phyloP scores from a whole-genome alignment of 768 basidiomycete genomes.

The Leucocoprinus leucothites region DNA sequence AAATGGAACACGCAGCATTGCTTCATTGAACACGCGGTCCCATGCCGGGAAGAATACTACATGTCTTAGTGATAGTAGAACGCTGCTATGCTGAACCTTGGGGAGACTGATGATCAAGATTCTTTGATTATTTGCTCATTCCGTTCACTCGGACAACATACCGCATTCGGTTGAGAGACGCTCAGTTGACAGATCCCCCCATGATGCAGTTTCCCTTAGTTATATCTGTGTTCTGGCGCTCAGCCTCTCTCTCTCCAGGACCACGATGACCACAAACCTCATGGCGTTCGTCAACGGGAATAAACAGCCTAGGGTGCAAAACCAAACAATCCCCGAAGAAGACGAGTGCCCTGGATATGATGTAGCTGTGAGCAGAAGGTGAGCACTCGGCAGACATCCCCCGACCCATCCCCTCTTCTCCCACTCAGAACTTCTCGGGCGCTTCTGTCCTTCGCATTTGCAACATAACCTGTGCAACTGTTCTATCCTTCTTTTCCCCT shows the following conservation, averaged over 20 bases:
- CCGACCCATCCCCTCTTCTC: too few relatives aligned
- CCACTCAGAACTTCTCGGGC: constrained; percentile 10
- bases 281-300: constrained; percentile 11
- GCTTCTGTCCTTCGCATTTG: constrained; percentile 16
- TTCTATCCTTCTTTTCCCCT: background rate
- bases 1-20: background rate
- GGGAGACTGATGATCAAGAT: constrained; percentile 1
- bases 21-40: background rate
- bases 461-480: constrained; percentile 10
- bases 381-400: constrained; percentile 11
- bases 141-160: background rate
- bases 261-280: constrained; percentile 12
- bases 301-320: background rate
- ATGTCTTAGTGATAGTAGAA: too few relatives aligned
- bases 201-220: too few relatives aligned
- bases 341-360: constrained; percentile 40
- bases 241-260: constrained; percentile 9
- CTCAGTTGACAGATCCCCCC: background rate
- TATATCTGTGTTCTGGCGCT: background rate
- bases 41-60: too few relatives aligned
- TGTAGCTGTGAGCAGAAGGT: constrained; percentile 37
- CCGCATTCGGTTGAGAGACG: background rate
- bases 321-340: constrained; percentile 21
- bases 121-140: background rate
- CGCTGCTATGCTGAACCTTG: background rate